Evolutionary conservation across 2,329 filamentous ascomycete species (phyloP), one percentile per base, ranked within the genome.

Genomic region (Cladosporium oxysporum): DNA sequence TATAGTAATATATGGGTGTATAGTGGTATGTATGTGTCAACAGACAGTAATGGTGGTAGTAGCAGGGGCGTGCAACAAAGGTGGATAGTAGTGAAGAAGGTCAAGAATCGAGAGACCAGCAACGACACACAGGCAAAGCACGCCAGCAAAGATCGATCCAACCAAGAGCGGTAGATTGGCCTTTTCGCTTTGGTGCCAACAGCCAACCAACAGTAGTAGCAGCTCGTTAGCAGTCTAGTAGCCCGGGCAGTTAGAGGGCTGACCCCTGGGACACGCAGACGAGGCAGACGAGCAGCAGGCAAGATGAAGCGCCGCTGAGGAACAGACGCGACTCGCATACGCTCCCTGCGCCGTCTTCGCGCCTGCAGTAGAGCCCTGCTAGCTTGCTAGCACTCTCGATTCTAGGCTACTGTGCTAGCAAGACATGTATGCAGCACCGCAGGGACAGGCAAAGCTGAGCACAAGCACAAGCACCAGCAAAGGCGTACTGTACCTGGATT

Each of bases 181-280:
- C n/a, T 16, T 26, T 28, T 58, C 55, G 33, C 55, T 35, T 41
- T 58, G 31, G 29, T 37, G n/a, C 55, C 55, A 37, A 41, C 33
- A 28, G 55, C 55, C 41, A 47, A 47, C 41, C 41, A 47, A 21
- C 41, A 47, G 41, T 44, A 44, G 41, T 47, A 21, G 41, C 41
- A 23, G 5, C n/a, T 12, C 6, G 8, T 18, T 21, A 11, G 41
- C 10, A 21, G 23, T 18, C 49, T 53, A 53, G 49, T 53, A 53
- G 49, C 49, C 29, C 49, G 14, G 12, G 5, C 31, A 37, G 23
- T 41, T 58, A 11, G 55, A 58, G 33, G 49, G 55, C 33, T 33
- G 31, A 21, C 57, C 59, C 59, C 59, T 62, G 59, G 59, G 23
- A 52, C 29, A 62, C 29, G 59, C 59, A 62, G 59, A 41, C 33